phyloP scores from a whole-genome alignment of 768 basidiomycete species.

The Mycena vulgaris region DNA sequence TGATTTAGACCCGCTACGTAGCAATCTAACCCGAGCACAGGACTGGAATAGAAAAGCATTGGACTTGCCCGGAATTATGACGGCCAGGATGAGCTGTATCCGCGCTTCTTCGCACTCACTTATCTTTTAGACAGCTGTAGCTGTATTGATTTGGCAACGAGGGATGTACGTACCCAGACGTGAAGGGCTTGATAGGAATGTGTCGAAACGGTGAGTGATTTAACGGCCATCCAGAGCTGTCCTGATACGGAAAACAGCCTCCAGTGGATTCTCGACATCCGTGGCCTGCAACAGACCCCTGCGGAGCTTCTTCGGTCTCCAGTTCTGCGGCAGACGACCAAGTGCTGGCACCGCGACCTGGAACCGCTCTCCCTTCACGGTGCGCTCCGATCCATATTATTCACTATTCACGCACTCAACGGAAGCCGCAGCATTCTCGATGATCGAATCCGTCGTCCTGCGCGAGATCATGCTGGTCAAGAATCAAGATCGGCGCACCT shows the following conservation, averaged over 20 bases:
- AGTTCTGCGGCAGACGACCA: background rate
- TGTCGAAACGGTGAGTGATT: slow-evolving; percentile 3
- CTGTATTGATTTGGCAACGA: slow-evolving; percentile 1
- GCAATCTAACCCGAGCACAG: background rate
- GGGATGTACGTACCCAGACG: background rate
- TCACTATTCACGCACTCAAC: background rate
- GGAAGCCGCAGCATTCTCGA: background rate
- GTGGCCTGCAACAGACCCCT: background rate
- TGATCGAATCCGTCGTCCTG: background rate
- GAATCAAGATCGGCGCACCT: background rate
- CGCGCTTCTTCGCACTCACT: background rate
- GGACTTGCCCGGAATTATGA: background rate
- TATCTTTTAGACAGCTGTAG: background rate
- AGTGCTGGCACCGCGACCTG: slow-evolving; percentile 16
- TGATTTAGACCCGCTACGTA: background rate
- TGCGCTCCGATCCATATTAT: background rate
- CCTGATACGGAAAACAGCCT: background rate
- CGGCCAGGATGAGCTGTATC: background rate
- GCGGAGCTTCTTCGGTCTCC: slow-evolving; percentile 17
- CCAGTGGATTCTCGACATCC: background rate
- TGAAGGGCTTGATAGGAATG: background rate
- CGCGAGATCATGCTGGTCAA: background rate
- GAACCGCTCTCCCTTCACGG: background rate
- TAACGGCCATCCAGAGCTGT: background rate
- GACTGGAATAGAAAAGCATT: background rate